These are phyloP conservation scores for Trebouxiophyceae sp. DNA, from an alignment of 163 green algal genomes.

Conservation along the genomic window DNA sequence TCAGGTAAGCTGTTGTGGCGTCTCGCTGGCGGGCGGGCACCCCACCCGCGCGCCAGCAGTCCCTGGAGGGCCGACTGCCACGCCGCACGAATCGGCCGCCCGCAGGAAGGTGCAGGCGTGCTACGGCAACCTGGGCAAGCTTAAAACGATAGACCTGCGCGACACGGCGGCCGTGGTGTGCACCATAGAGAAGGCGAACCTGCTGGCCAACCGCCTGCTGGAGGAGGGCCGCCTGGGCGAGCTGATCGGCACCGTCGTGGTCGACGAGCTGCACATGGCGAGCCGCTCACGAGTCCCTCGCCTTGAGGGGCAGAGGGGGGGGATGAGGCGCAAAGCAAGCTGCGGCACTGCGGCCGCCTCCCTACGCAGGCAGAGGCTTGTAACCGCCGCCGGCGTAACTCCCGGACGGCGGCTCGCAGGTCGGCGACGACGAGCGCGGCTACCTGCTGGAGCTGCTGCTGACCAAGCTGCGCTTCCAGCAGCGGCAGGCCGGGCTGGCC, in stretches of 20 bases:
- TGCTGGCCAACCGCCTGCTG: conserved; percentile 68
- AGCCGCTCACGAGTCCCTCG: no score
- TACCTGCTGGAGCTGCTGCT: conserved; percentile 95
- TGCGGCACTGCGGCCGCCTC: no score
- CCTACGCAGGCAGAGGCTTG: no score
- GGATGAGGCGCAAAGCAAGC: no score
- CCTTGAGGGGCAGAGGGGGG: no score
- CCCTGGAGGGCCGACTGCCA: no score
- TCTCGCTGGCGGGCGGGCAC: no score
- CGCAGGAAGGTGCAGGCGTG: conserved; percentile 50
- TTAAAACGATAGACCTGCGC: conserved; percentile 8
- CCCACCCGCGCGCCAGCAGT: no score
- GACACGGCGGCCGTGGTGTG: conserved; percentile 70
- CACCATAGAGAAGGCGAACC: conserved; percentile 98
- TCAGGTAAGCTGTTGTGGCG: no score
- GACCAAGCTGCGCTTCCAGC: conserved; percentile 82
- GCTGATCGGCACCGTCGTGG: conserved; percentile 75
- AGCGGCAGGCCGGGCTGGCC: background rate
- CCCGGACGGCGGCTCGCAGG: conserved; percentile 15
- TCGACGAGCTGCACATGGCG: conserved; percentile 98
- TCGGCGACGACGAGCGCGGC: conserved; percentile 74
- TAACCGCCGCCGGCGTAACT: no score
- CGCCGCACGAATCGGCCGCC: no score
- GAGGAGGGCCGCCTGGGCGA: conserved; percentile 59
- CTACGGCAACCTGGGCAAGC: conserved; percentile 56